Evolutionary conservation across 345 rosid genomes (phyloP).

Genomic region (Acer campestre): DNA sequence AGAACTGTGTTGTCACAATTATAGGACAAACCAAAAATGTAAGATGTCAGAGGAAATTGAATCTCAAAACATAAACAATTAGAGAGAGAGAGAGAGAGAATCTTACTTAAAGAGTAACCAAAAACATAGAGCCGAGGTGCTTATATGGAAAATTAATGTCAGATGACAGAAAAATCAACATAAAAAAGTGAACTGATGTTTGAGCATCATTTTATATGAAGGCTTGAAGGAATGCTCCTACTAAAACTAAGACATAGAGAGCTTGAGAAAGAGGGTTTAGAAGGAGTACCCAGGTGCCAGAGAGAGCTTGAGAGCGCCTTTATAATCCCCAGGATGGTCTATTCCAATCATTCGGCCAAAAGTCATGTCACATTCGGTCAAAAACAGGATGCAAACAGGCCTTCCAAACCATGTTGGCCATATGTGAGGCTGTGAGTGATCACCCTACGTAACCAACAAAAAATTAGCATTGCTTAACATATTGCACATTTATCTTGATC

Average conservation of each 20-base stretch:
- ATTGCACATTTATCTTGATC: background rate
- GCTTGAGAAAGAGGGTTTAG: background rate
- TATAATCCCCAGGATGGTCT: constrained; percentile 78
- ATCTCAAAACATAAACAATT: background rate
- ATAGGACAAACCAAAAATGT: background rate
- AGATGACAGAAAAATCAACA: background rate
- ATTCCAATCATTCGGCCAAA: constrained; percentile 65
- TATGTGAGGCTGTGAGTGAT: constrained; percentile 81
- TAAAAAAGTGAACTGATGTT: background rate
- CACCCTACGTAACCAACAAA: constrained; percentile 55
- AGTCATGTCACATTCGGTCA: constrained; percentile 82
- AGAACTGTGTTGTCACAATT: constrained; percentile 48
- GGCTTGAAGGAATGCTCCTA: background rate
- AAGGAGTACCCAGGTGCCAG: constrained; percentile 75
- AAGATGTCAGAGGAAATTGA: background rate
- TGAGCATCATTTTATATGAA: background rate
- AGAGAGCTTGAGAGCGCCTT: constrained; percentile 81
- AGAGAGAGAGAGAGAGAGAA: no score
- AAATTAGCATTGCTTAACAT: constrained; percentile 10
- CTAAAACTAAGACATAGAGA: background rate
- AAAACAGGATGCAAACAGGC: constrained; percentile 65
- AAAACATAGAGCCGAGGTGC: background rate
- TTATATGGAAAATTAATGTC: background rate
- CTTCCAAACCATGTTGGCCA: constrained; percentile 81
- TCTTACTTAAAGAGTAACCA: no score